Evolutionary conservation across 2,329 filamentous ascomycete species (phyloP).

Genomic region (Colletotrichum nymphaeae): DNA sequence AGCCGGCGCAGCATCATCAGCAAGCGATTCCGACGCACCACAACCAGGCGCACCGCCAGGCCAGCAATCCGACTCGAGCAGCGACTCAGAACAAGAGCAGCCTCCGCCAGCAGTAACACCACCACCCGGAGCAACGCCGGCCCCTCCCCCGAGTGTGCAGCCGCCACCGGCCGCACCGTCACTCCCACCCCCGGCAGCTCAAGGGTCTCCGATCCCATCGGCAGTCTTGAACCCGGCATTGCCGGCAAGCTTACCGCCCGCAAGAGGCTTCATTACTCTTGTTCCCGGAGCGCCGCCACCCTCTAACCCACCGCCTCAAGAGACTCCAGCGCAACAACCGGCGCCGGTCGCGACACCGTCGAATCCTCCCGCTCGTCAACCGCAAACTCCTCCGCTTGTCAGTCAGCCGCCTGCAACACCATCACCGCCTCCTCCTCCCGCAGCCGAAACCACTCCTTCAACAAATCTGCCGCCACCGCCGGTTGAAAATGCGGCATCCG

Average conservation of each 20-base stretch:
- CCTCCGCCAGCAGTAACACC: background rate
- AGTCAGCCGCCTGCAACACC: background rate
- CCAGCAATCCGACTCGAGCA: slow-evolving; percentile 6
- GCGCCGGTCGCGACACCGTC: background rate
- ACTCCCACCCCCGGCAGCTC: background rate
- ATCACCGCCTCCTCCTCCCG: background rate
- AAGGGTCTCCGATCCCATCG: background rate
- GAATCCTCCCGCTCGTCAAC: background rate
- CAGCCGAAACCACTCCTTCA: slow-evolving; percentile 3
- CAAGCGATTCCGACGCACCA: background rate
- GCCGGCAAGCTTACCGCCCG: background rate
- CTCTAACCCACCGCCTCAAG: background rate
- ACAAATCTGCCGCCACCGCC: background rate
- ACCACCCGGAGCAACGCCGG: slow-evolving; percentile 1
- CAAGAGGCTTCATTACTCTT: slow-evolving; percentile 27
- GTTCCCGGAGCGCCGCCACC: slow-evolving; percentile 22
- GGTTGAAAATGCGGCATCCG: slow-evolving; percentile 21
- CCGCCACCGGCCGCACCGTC: background rate
- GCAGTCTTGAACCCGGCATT: background rate
- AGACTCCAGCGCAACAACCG: background rate
- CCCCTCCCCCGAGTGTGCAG: background rate
- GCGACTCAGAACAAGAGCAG: slow-evolving; percentile 22
- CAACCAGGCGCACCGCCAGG: background rate
- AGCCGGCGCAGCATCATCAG: slow-evolving; percentile 1
- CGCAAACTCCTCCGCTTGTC: background rate